Evolutionary conservation across 148 eudicot genomes (phyloP).

Genomic region (Amaranthus cruentus): DNA sequence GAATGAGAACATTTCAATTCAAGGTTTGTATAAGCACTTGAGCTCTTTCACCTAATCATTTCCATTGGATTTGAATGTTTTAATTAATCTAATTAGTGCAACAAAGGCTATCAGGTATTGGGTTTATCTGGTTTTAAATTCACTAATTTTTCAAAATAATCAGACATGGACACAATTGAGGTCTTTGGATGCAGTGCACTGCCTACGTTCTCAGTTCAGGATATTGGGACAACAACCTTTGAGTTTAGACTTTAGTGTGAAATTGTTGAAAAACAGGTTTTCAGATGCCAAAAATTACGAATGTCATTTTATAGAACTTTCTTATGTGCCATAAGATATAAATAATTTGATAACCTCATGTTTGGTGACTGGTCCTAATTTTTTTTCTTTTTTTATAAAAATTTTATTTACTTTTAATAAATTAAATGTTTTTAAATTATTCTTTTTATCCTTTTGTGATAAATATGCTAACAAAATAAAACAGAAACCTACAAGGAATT

Average conservation of each 20-base stretch:
- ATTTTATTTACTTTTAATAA: too few relatives aligned
- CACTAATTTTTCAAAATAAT: background rate
- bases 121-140: background rate
- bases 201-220: background rate
- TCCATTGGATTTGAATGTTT: background rate
- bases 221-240: background rate
- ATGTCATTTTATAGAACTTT: background rate
- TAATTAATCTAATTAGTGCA: background rate
- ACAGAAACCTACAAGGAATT: background rate
- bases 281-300: background rate
- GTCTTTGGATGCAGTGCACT: background rate
- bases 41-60: background rate
- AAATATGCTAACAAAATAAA: too few relatives aligned
- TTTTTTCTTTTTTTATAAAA: too few relatives aligned
- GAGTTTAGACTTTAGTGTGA: background rate
- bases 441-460: too few relatives aligned
- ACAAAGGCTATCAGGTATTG: background rate
- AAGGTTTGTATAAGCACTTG: conserved; percentile 42
- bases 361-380: too few relatives aligned
- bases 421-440: too few relatives aligned
- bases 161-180: background rate
- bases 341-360: too few relatives aligned
- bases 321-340: too few relatives aligned
- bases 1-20: conserved; percentile 66
- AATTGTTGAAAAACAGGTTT: background rate